Evolutionary conservation across 257 asterid species (phyloP).

Genomic region (Plectranthus barbatus): DNA sequence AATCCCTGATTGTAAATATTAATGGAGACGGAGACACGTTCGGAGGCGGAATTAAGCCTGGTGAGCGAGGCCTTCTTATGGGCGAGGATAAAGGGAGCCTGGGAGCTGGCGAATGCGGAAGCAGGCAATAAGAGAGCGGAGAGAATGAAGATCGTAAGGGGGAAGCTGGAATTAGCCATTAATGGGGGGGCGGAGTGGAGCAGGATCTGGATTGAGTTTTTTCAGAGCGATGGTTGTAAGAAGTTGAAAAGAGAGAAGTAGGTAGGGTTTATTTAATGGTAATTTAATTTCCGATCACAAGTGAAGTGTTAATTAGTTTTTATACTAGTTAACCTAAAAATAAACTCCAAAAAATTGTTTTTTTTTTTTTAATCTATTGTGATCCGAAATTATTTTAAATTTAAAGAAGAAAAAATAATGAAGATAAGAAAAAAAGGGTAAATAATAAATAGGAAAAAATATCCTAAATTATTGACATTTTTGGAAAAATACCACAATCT

Average conservation of each 20-base stretch:
- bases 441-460: too few relatives aligned
- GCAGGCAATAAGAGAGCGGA: slow-evolving; percentile 22
- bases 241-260: neutral
- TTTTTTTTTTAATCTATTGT: too few relatives aligned
- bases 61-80: slow-evolving; percentile 78
- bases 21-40: slow-evolving; percentile 64
- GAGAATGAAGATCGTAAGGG: slow-evolving; percentile 20
- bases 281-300: slow-evolving; percentile 13
- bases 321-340: too few relatives aligned
- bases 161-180: slow-evolving; percentile 31
- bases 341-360: too few relatives aligned
- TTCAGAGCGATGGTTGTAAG: neutral
- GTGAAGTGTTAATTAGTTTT: too few relatives aligned
- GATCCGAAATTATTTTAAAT: too few relatives aligned
- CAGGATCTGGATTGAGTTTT: slow-evolving; percentile 3
- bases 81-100: slow-evolving; percentile 72
- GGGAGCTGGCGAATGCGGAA: slow-evolving; percentile 42
- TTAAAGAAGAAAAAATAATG: too few relatives aligned
- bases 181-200: neutral
- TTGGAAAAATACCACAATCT: too few relatives aligned
- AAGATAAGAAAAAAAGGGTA: too few relatives aligned
- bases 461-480: too few relatives aligned
- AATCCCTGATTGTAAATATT: slow-evolving; percentile 84
- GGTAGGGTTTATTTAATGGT: too few relatives aligned
- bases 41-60: slow-evolving; percentile 64